Base-by-base conservation (phyloP, 306 rosid species). In the Malus sieversii region DNA sequence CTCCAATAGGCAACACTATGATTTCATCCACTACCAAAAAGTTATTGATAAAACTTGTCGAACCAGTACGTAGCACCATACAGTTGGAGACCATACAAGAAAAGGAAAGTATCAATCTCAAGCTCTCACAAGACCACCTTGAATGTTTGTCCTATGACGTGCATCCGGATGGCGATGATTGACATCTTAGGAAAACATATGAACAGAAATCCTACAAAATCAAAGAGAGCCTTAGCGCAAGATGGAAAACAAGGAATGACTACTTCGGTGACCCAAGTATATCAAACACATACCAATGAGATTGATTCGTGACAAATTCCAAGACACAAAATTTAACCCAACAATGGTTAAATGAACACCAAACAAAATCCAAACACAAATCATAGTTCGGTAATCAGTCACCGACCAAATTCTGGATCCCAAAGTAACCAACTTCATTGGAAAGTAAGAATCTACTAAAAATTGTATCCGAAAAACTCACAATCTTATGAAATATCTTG, bases 181-280 rank as follows among this genome's bases (percentile, higher is more conserved):
- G 35, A 74, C 7, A 3, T 20, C 48, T 68, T 48, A 38, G 20
- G 19, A 66, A 63, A 60, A 55, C 13, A 22, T 9, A 62, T 63
- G n/a, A 61, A 55, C 44, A 35, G 69, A 27, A 59, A 19, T 25
- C 76, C 76, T 75, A 60, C 76, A 83, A 70, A 63, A 70, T 61
- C 25, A 61, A 51, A n/a, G 38, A 27, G 32, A 77, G 66, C 75
- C n/a, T 46, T 29, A n/a, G n/a, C 22, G 38, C 29, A 23, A 30
- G 32, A 70, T 10, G n/a, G 30, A 33, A 55, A 45, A 60, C 22
- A 42, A 59, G 10, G 20, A 73, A 35, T 6, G 13, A 6, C 6
- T 8, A 13, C 65, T 19, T 10, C 42, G 33, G 10, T 7, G 23
- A 35, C 74, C 46, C 53, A 57, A 57, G 67, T 32, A 14, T 12